Percentiles rank a stretch among this genome's conserved stretches.
Evolutionary conservation across 805 yeast species (phyloP).

Genomic region (Candida stauntonica): DNA sequence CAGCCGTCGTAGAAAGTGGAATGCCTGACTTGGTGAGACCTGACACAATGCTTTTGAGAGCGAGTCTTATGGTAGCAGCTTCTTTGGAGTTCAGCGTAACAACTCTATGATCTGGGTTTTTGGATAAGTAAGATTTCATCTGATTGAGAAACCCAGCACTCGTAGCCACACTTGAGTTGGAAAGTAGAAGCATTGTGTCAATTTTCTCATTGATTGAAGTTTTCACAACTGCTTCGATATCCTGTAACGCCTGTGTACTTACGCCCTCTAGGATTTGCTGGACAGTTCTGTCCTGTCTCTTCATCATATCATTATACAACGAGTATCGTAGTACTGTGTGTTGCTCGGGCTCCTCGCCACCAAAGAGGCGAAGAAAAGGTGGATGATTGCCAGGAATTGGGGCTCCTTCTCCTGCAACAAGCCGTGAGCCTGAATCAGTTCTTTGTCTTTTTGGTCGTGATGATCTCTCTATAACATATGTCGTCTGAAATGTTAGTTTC

Average conservation of each 20-base stretch:
- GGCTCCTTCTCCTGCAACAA: constrained; percentile 18
- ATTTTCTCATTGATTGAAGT: constrained; percentile 3
- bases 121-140: constrained; percentile 10
- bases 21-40: constrained; percentile 6
- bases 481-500: too few relatives aligned
- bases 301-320: constrained; percentile 10
- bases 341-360: constrained; percentile 18
- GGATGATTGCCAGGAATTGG: constrained; percentile 2
- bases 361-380: constrained; percentile 18
- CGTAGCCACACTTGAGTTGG: constrained; percentile 23
- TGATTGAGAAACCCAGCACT: constrained; percentile 15
- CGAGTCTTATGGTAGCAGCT: constrained; percentile 23
- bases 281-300: constrained; percentile 15
- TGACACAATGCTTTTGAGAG: constrained; percentile 21
- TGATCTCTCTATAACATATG: constrained; percentile 14
- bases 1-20: background rate
- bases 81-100: constrained; percentile 24
- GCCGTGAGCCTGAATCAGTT: background rate
- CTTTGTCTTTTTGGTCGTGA: constrained; percentile 12
- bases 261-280: constrained; percentile 17
- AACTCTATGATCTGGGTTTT: constrained; percentile 10
- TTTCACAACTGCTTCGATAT: constrained; percentile 10
- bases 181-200: constrained; percentile 20
- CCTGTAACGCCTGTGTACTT: constrained; percentile 12
- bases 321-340: constrained; percentile 15